Evolutionary conservation across 2,329 filamentous ascomycete genomes (phyloP).

Genomic region (Aspergillus sclerotialis): DNA sequence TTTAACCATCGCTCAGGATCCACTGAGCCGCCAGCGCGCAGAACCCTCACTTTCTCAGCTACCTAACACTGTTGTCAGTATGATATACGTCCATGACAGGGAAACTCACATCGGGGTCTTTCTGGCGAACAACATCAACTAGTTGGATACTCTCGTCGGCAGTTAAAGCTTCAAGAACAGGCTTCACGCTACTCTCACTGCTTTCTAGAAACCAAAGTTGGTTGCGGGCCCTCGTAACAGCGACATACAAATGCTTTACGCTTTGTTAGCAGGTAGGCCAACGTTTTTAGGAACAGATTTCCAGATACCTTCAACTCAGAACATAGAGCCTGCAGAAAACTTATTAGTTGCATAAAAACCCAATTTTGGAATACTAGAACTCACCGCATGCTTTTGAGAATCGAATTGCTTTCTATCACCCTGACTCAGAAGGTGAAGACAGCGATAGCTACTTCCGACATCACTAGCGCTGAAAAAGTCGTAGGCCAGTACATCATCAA

Average conservation of each 20-base stretch:
- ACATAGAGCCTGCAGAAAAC: no score
- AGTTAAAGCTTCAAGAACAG: constrained; percentile 11
- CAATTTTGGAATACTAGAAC: no score
- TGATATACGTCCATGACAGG: no score
- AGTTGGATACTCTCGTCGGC: constrained; percentile 2
- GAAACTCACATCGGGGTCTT: constrained; percentile 7
- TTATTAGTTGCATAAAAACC: no score
- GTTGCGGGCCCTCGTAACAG: constrained; percentile 20
- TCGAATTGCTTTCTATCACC: constrained; percentile 8
- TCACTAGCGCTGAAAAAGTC: constrained; percentile 20
- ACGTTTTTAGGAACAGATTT: no score
- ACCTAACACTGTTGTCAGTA: constrained; percentile 4
- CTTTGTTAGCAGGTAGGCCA: no score
- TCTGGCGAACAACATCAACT: constrained; percentile 11
- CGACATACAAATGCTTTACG: constrained; percentile 24
- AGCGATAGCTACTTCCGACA: constrained; percentile 14
- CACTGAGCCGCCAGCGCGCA: constrained; percentile 13
- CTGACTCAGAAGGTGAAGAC: constrained; percentile 9
- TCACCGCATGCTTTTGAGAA: constrained; percentile 11
- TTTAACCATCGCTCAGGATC: constrained; percentile 11
- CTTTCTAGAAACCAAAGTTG: constrained; percentile 18
- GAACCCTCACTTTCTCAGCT: constrained; percentile 7
- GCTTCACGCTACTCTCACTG: constrained; percentile 4
- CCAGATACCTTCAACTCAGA: no score
- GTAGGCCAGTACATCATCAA: constrained; percentile 27